Percentiles rank a stretch among this genome's conserved stretches.
Evolutionary conservation across 768 basidiomycete species (phyloP).

Genomic region (Tubosaeta sp.): DNA sequence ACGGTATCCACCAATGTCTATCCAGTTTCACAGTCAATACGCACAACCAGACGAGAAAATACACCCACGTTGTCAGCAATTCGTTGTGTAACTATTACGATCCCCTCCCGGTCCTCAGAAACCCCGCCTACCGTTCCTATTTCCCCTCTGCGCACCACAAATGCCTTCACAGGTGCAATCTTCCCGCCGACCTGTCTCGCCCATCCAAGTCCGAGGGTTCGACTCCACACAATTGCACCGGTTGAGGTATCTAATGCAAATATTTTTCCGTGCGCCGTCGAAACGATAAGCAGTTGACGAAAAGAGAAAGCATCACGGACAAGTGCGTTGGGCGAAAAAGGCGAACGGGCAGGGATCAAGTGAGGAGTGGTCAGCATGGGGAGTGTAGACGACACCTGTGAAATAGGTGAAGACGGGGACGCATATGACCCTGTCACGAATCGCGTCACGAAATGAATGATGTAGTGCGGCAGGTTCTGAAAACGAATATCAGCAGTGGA

Average conservation of each 20-base stretch:
- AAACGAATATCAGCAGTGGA: neutral
- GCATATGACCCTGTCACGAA: slow-evolving; percentile 69
- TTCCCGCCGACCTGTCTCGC: slow-evolving; percentile 52
- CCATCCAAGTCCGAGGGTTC: slow-evolving; percentile 70
- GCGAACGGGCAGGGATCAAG: slow-evolving; percentile 16
- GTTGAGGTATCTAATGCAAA: slow-evolving; percentile 79
- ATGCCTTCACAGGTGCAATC: slow-evolving; percentile 59
- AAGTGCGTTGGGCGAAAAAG: slow-evolving; percentile 36
- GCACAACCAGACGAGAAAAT: neutral
- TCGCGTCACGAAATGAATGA: slow-evolving; percentile 60
- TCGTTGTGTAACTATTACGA: slow-evolving; percentile 60
- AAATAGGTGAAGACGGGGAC: slow-evolving; percentile 38
- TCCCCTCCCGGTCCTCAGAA: slow-evolving; percentile 38
- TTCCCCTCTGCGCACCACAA: slow-evolving; percentile 35
- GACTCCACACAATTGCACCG: slow-evolving; percentile 77
- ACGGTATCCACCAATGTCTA: slow-evolving; percentile 68
- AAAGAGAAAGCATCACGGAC: slow-evolving; percentile 82
- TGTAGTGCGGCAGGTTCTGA: slow-evolving; percentile 69
- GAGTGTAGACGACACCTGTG: slow-evolving; percentile 5
- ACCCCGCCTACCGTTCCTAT: slow-evolving; percentile 22
- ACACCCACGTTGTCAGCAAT: slow-evolving; percentile 55
- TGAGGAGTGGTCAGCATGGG: slow-evolving; percentile 17
- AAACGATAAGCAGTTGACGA: slow-evolving; percentile 73
- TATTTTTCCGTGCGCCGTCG: slow-evolving; percentile 68
- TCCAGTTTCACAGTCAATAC: slow-evolving; percentile 6